Evolutionary conservation across 345 rosid genomes (phyloP).

Genomic region (Eucalyptus decipiens): DNA sequence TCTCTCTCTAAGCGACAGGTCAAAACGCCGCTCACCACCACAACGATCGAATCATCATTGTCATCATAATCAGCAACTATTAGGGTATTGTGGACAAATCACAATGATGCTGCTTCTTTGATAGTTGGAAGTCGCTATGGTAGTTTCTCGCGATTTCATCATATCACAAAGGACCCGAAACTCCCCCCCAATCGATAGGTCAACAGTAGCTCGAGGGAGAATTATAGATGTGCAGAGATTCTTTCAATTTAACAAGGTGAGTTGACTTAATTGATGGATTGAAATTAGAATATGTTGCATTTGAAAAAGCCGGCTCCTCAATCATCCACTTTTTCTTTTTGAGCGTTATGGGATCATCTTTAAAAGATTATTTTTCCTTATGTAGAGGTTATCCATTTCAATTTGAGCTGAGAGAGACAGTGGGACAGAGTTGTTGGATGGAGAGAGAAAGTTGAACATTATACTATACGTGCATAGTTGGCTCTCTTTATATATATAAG

Average conservation of each 20-base stretch:
- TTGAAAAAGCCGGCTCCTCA: neutral
- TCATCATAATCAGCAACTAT: neutral
- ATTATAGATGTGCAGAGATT: neutral
- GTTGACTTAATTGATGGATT: neutral
- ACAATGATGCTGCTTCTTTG: neutral
- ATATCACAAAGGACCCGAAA: neutral
- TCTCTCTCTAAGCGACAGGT: neutral
- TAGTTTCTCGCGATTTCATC: neutral
- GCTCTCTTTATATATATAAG: neutral
- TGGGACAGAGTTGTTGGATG: neutral
- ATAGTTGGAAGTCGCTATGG: neutral
- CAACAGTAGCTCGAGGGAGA: neutral
- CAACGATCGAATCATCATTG: neutral
- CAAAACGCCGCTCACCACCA: neutral
- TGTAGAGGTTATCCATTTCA: neutral
- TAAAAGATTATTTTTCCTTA: neutral
- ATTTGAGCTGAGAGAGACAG: neutral
- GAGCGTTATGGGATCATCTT: neutral
- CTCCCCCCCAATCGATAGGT: neutral
- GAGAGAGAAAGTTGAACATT: neutral
- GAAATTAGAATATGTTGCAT: neutral
- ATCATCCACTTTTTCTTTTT: neutral
- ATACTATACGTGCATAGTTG: neutral
- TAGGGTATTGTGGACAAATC: neutral
- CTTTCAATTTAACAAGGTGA: neutral